Conservation (phyloP, 192 early-diverging fungal species). For the Rhizoclosmatium globosum region DNA sequence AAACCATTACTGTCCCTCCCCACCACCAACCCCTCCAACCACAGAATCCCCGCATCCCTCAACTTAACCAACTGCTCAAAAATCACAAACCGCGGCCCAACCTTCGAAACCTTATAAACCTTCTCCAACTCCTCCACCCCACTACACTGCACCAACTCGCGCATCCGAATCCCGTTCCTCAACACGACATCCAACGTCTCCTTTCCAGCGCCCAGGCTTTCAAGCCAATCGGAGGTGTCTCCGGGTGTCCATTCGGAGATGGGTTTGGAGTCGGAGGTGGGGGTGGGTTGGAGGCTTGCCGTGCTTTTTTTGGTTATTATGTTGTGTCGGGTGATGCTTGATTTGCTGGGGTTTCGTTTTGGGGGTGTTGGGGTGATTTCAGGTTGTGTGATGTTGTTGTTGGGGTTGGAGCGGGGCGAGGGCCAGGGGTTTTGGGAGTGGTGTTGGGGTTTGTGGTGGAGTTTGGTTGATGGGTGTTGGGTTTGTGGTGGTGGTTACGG, state of each 20-base stretch:
- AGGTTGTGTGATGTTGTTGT: no score
- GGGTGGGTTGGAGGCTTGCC: neutral
- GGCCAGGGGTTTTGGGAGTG: no score
- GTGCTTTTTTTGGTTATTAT: no score
- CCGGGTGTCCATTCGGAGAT: neutral
- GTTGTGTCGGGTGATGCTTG: no score
- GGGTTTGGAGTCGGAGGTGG: neutral
- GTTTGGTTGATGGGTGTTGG: no score
- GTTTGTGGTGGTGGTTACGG: neutral
- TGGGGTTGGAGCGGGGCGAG: no score
- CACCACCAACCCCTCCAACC: neutral
- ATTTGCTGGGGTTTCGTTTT: no score
- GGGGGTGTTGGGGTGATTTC: no score
- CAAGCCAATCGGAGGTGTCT: slow-evolving; percentile 3
- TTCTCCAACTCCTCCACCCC: neutral
- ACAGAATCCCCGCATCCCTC: neutral
- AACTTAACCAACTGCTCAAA: slow-evolving; percentile 8
- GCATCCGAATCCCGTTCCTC: neutral
- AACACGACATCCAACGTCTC: slow-evolving; percentile 3
- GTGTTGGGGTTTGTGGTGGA: no score
- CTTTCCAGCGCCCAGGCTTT: slow-evolving; percentile 7
- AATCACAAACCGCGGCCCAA: slow-evolving; percentile 24
- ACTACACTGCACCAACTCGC: neutral
- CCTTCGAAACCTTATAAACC: slow-evolving; percentile 3
- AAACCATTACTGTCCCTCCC: neutral